A percentile compares a stretch with the other conserved stretches of the same genome.
Conservation (phyloP, 306 rosid genomes). For the Malus orientalis region DNA sequence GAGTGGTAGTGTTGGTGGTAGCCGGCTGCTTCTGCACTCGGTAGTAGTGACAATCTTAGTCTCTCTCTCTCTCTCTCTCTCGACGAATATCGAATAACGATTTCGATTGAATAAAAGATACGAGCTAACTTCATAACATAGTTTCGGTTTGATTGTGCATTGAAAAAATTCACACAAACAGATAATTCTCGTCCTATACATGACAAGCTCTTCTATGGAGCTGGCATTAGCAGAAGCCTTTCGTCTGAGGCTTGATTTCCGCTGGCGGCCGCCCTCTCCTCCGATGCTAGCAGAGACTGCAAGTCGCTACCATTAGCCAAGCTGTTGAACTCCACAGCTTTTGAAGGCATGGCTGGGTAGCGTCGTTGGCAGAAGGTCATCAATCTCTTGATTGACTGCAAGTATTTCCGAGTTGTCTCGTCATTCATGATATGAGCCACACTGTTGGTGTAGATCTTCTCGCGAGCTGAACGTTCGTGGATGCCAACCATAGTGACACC, state of each 20-base stretch:
- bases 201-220: conserved; percentile 47
- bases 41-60: conserved; percentile 18
- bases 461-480: conserved; percentile 97
- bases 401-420: conserved; percentile 89
- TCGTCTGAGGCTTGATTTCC: conserved; percentile 50
- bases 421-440: conserved; percentile 99
- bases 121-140: not conserved
- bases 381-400: conserved; percentile 84
- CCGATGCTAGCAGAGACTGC: conserved; percentile 86
- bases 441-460: conserved; percentile 96
- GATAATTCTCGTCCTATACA: not conserved
- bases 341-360: conserved; percentile 90
- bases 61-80: not conserved
- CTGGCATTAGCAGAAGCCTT: conserved; percentile 70
- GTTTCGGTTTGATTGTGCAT: not conserved
- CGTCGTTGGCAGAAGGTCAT: conserved; percentile 98
- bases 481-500: conserved; percentile 99
- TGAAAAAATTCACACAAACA: not conserved
- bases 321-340: conserved; percentile 99
- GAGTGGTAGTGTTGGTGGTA: conserved; percentile 31
- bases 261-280: conserved; percentile 33
- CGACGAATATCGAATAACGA: not conserved
- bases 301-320: conserved; percentile 98
- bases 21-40: conserved; percentile 60
- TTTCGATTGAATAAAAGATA: not conserved